These are phyloP conservation scores for Elsinoe ampelina DNA, from an alignment of 2,329 filamentous ascomycete genomes.

Conservation along the genomic window DNA sequence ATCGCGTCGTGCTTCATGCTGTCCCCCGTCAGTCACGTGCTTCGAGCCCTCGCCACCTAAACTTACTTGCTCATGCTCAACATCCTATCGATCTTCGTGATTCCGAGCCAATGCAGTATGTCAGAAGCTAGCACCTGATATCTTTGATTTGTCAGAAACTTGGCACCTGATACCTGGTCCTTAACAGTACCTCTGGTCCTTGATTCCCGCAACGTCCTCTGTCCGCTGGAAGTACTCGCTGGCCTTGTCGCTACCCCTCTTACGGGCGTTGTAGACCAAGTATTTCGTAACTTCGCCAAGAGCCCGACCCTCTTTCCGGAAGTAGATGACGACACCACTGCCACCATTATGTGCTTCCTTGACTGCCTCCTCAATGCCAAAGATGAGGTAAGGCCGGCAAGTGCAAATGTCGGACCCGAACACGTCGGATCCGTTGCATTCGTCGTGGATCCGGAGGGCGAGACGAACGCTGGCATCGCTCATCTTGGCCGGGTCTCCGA, in stretches of 20 bases:
- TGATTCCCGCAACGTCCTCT: conserved; percentile 96
- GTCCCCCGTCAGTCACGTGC: conserved; percentile 13
- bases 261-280: conserved; percentile 72
- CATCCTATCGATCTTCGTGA: conserved; percentile 98
- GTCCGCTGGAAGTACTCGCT: conserved; percentile 94
- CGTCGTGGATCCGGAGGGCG: conserved; percentile 75
- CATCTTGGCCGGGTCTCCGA: conserved; percentile 90
- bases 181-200: conserved; percentile 94
- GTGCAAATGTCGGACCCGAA: conserved; percentile 98
- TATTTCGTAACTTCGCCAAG: conserved; percentile 91
- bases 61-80: conserved; percentile 91
- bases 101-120: conserved; percentile 94
- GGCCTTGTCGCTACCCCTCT: conserved; percentile 66
- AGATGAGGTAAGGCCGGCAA: conserved; percentile 89
- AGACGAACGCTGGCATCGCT: conserved; percentile 72
- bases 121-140: conserved; percentile 93
- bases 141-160: too few species aligned
- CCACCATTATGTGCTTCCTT: conserved; percentile 93
- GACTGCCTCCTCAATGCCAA: conserved; percentile 93
- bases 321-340: conserved; percentile 94
- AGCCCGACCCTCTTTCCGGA: conserved; percentile 92
- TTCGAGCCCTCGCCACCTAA: not conserved
- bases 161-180: too few species aligned
- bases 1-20: conserved; percentile 90
- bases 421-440: conserved; percentile 94